These are phyloP conservation scores for Myrmaecium sp. DNA, from an alignment of 2,329 filamentous ascomycete species.

Conservation along the genomic window DNA sequence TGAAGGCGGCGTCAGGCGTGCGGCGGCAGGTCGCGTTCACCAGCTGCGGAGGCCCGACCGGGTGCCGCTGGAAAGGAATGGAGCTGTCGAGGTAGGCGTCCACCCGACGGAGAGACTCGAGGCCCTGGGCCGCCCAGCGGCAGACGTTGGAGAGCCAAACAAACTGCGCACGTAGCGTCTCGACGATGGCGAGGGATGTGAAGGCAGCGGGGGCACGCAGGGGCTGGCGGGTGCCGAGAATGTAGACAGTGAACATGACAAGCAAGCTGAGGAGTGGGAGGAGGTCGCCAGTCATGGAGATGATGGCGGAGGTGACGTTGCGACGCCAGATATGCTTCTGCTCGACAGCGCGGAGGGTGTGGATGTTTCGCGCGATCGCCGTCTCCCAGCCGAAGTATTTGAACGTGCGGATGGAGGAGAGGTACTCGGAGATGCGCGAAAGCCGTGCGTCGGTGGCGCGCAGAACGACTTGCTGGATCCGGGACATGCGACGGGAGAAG, in stretches of 20 bases:
- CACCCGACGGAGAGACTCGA: slow-evolving; percentile 34
- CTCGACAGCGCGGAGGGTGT: slow-evolving; percentile 32
- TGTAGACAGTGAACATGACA: slow-evolving; percentile 37
- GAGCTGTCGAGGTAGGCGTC: slow-evolving; percentile 38
- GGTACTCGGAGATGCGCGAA: slow-evolving; percentile 40
- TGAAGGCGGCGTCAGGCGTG: slow-evolving; percentile 42
- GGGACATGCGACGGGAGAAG: slow-evolving; percentile 33
- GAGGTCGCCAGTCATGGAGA: slow-evolving; percentile 34
- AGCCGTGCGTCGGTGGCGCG: slow-evolving; percentile 40
- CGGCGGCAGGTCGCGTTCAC: slow-evolving; percentile 31
- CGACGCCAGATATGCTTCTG: slow-evolving; percentile 39
- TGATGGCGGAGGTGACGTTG: slow-evolving; percentile 23
- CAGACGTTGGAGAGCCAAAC: slow-evolving; percentile 32
- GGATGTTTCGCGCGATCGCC: slow-evolving; percentile 34
- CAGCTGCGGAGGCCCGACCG: slow-evolving; percentile 33
- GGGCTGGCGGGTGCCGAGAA: slow-evolving; percentile 29
- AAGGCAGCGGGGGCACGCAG: slow-evolving; percentile 42
- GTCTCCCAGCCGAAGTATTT: slow-evolving; percentile 47
- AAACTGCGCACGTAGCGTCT: slow-evolving; percentile 36
- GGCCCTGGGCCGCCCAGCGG: slow-evolving; percentile 24
- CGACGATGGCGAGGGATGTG: slow-evolving; percentile 37
- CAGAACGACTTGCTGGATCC: slow-evolving; percentile 34
- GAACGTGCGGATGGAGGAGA: slow-evolving; percentile 39
- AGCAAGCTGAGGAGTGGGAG: slow-evolving; percentile 37
- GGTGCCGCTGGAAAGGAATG: slow-evolving; percentile 31